Base-by-base conservation (phyloP, 441 rosid species). In the Populus hybrid region DNA sequence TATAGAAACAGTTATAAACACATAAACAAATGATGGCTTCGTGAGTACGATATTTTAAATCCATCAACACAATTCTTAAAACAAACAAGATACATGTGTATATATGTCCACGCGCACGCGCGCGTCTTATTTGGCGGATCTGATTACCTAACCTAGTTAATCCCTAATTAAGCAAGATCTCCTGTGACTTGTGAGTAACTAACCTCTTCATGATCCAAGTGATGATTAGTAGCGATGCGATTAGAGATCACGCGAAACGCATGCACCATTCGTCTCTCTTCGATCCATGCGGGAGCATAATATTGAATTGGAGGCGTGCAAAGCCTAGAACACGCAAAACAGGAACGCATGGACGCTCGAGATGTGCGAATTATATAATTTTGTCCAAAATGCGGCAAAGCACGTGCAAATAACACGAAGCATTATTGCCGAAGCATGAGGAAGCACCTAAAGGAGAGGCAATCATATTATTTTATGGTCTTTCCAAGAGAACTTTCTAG, bases 341-440 rank as follows among this genome's bases (percentile, higher is more conserved):
- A 53, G n/a, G n/a, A 53, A 53, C 61, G 63, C 73, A 11, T 45
- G 29, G 45, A 5, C 20, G 29, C 28, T 42, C 7, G 53, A 3
- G 29, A 24, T 7, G 28, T 31, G 40, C 36, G 10, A 68, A 31
- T 68, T 68, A 3, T 68, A 23, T 36, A 69, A 36, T 38, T 69
- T 31, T 35, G 42, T 31, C 56, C 29, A 3, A n/a, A n/a, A n/a
- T n/a, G n/a, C n/a, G n/a, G n/a, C n/a, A n/a, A 69, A 2, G 31
- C 68, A 9, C 71, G 14, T 67, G 40, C 21, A 68, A 38, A 69
- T 18, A 21, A 21, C 12, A 42, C 31, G 9, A 64, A 18, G 18
- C 31, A 35, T 68, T 16, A 24, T 75, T 72, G 64, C 64, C 53
- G n/a, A n/a, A n/a, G n/a, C n/a, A n/a, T n/a, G n/a, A n/a, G n/a